These are phyloP conservation scores for Triticum monococcum DNA, from an alignment of 176 grass and related monocot species.

Conservation along the genomic window DNA sequence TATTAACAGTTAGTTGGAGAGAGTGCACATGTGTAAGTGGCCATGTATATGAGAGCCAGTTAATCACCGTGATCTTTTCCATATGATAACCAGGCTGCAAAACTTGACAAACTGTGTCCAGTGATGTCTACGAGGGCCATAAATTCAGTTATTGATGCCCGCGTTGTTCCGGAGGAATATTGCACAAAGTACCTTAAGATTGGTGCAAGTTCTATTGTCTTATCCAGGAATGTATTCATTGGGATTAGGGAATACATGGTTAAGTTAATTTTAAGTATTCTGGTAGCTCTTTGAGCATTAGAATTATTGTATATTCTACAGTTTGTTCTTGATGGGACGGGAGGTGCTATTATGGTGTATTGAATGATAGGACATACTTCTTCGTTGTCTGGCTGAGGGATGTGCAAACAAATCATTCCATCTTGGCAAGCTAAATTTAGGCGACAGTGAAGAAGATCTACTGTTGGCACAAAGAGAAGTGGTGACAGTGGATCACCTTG, in stretches of 20 bases:
- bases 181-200: not conserved
- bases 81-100: no score
- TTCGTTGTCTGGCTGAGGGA: no score
- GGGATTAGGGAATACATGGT: no score
- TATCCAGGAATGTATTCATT: not conserved
- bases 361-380: not conserved
- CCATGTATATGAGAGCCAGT: not conserved
- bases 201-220: not conserved
- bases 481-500: not conserved
- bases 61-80: not conserved
- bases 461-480: not conserved
- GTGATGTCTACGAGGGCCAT: no score
- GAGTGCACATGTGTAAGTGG: not conserved
- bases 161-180: not conserved
- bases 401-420: no score
- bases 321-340: not conserved
- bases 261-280: no score
- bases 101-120: no score
- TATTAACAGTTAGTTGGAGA: not conserved
- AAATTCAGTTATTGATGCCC: not conserved
- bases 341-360: not conserved
- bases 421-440: not conserved
- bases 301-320: no score
- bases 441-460: not conserved
- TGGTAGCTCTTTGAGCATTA: no score